Evolutionary conservation across 805 yeast species (phyloP).

Genomic region (Hanseniaspora mollemarum): DNA sequence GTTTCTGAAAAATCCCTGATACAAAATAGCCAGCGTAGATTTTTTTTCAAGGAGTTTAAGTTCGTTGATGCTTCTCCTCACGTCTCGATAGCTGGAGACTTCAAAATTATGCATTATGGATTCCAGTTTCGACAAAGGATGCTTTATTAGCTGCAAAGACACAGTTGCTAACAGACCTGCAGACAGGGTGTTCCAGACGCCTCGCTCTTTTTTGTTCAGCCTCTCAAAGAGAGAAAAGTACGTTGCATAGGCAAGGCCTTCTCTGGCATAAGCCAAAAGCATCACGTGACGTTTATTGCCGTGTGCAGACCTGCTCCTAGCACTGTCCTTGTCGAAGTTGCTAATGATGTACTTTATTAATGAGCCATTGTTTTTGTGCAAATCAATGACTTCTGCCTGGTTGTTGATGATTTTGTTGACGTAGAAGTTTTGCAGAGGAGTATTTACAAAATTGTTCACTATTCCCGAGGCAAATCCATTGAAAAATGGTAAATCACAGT

Average conservation of each 20-base stretch:
- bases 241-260: constrained; percentile 34
- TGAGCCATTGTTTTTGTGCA: constrained; percentile 45
- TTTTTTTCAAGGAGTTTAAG: constrained; percentile 16
- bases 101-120: constrained; percentile 36
- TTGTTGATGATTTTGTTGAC: constrained; percentile 47
- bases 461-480: constrained; percentile 84
- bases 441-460: constrained; percentile 79
- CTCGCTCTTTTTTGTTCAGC: not conserved
- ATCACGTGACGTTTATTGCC: not conserved
- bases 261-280: constrained; percentile 22
- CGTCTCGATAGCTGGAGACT: constrained; percentile 48
- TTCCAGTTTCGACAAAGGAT: constrained; percentile 72
- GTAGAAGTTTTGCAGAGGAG: constrained; percentile 85
- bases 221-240: constrained; percentile 5
- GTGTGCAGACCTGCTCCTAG: not conserved
- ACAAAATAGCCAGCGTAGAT: constrained; percentile 42
- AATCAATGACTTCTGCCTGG: constrained; percentile 59
- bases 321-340: constrained; percentile 15
- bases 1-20: constrained; percentile 64
- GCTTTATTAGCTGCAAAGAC: constrained; percentile 64
- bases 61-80: constrained; percentile 17
- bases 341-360: constrained; percentile 77
- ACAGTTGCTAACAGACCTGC: constrained; percentile 87
- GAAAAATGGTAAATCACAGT: constrained; percentile 16
- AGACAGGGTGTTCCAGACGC: constrained; percentile 45